Evolutionary conservation across 106 monocot genomes (phyloP), one percentile per base, ranked within the genome.

Genomic region (Apostasia ramifera): DNA sequence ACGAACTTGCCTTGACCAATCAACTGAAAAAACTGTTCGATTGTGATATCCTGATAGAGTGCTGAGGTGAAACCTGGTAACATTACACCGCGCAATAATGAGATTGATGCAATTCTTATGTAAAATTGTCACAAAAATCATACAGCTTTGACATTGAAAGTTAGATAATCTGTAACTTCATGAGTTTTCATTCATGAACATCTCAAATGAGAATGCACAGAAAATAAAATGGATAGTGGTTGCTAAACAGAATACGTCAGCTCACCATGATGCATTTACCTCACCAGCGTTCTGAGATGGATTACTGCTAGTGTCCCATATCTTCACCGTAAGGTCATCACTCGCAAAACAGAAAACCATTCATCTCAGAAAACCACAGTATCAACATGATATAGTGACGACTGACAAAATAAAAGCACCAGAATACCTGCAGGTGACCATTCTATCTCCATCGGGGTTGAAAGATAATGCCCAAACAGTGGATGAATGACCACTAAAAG

Each of bases 401-500:
- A 26, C 26, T 26, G 26, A 26, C 26, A 26, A 26, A 26, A 26
- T 26, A 26, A 26, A 26, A 26, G 26, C 26, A 26, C 26, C 26
- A 26, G 64, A 44, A 61, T 76, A 95, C 95, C 95, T 95, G 81
- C 88, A 89, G 8, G 95, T 89, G 8, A 89, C 88, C 91, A 95
- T 89, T 82, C 80, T 81, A 63, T 91, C 86, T 42, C 95, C 95
- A 60, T 4, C 67, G 1, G 76, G 54, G 61, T 75, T 92, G 73
- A 95, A 95, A 47, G 91, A 86, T 40, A 85, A 40, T 65, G 85
- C 81, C 95, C 95, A 95, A 5, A 95, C 88, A 61, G 95, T 95
- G 42, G 95, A 95, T 66, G 95, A 71, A 82, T 95, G 95, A 42
- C 95, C 95, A 79, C 95, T 95, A 55, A 78, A 56, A 70, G 44